Evolutionary conservation across 1,284 basidiomycete genomes (phyloP).

Genomic region (Irpex rosettiformis): DNA sequence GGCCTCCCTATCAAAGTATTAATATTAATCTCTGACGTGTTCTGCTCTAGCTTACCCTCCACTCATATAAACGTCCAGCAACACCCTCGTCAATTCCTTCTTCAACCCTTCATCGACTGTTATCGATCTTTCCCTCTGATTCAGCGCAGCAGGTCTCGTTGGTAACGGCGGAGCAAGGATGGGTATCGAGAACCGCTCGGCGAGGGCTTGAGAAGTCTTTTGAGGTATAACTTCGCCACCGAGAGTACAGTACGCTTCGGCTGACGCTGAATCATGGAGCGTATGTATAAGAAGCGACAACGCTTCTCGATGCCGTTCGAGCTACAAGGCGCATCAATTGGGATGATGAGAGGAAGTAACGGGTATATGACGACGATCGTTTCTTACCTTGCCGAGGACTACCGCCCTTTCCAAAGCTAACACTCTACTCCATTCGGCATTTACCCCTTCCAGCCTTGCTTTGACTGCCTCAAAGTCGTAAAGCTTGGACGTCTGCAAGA

Average conservation of each 20-base stretch:
- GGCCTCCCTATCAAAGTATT: slow-evolving; percentile 34
- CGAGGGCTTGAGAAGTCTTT: slow-evolving; percentile 52
- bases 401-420: slow-evolving; percentile 76
- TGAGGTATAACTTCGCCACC: slow-evolving; percentile 67
- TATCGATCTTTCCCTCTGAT: slow-evolving; percentile 32
- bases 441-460: slow-evolving; percentile 38
- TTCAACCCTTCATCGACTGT: slow-evolving; percentile 54
- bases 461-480: slow-evolving; percentile 59
- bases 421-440: slow-evolving; percentile 35
- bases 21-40: slow-evolving; percentile 6
- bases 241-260: slow-evolving; percentile 80
- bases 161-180: slow-evolving; percentile 38
- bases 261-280: slow-evolving; percentile 70
- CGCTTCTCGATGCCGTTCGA: slow-evolving; percentile 61
- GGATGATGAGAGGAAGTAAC: neutral
- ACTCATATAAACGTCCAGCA: slow-evolving; percentile 80
- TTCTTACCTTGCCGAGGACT: slow-evolving; percentile 73
- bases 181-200: slow-evolving; percentile 45
- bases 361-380: neutral
- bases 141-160: slow-evolving; percentile 18
- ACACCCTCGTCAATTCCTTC: slow-evolving; percentile 58
- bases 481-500: slow-evolving; percentile 70
- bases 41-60: slow-evolving; percentile 48
- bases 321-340: slow-evolving; percentile 25
- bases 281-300: slow-evolving; percentile 68